Evolutionary conservation across 805 yeast genomes (phyloP).

Genomic region (Lipomyces kockii): DNA sequence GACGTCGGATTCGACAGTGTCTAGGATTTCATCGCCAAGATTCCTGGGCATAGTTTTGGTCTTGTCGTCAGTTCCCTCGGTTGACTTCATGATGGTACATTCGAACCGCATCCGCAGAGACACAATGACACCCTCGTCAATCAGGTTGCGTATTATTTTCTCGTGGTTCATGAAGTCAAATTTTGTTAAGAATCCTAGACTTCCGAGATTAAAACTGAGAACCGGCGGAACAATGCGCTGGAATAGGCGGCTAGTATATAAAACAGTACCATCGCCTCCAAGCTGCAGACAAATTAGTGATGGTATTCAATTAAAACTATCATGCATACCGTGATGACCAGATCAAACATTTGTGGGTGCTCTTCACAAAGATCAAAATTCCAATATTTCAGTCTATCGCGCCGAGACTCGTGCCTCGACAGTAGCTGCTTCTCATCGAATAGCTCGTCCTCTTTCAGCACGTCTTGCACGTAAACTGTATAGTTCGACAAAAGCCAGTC

Average conservation of each 20-base stretch:
- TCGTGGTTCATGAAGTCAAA: constrained; percentile 53
- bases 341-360: constrained; percentile 56
- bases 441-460: constrained; percentile 61
- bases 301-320: background rate
- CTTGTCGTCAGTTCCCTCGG: constrained; percentile 29
- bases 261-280: constrained; percentile 97
- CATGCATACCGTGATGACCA: constrained; percentile 64
- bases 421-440: constrained; percentile 62
- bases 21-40: constrained; percentile 30
- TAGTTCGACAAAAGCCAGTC: constrained; percentile 67
- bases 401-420: constrained; percentile 53
- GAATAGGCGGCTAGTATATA: constrained; percentile 58
- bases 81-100: constrained; percentile 53
- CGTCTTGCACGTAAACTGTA: constrained; percentile 73
- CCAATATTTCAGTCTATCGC: constrained; percentile 47
- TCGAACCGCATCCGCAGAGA: constrained; percentile 57
- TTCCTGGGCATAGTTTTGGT: constrained; percentile 13
- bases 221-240: constrained; percentile 90
- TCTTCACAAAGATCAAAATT: constrained; percentile 46
- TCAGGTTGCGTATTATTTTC: constrained; percentile 46
- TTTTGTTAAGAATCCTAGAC: constrained; percentile 80
- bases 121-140: constrained; percentile 53
- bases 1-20: constrained; percentile 21
- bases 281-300: constrained; percentile 46
- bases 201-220: constrained; percentile 69